A percentile compares a stretch with the other conserved stretches of the same genome.
These are phyloP conservation scores for Serendipita sp. DNA, from an alignment of 768 basidiomycete genomes.

Conservation along the genomic window DNA sequence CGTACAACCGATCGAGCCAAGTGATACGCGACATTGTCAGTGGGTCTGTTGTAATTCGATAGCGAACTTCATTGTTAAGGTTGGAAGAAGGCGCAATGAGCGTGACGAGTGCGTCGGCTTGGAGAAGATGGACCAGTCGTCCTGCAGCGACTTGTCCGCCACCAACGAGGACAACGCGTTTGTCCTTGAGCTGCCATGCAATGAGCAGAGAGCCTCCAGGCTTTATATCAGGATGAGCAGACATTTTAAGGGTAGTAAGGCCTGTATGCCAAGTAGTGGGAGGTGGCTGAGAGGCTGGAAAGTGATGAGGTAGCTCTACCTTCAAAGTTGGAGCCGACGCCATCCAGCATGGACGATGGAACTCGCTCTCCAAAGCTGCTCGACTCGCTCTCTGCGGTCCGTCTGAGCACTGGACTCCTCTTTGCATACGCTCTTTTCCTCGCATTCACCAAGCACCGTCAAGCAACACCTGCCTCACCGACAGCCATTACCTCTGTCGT, in stretches of 20 bases:
- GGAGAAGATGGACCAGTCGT: slow-evolving; percentile 72
- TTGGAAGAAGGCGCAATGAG: slow-evolving; percentile 58
- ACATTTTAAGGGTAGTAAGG: neutral
- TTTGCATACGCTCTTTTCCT: slow-evolving; percentile 12
- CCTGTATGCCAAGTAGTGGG: neutral
- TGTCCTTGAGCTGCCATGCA: slow-evolving; percentile 82
- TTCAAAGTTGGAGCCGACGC: neutral
- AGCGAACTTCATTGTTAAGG: slow-evolving; percentile 31
- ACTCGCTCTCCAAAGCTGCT: slow-evolving; percentile 1
- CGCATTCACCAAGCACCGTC: slow-evolving; percentile 8
- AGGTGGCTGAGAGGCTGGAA: neutral
- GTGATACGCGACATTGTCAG: slow-evolving; percentile 30
- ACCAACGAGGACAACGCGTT: slow-evolving; percentile 78
- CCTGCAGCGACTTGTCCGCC: slow-evolving; percentile 86
- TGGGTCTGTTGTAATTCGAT: slow-evolving; percentile 20
- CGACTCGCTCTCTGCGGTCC: neutral
- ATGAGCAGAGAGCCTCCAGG: slow-evolving; percentile 64
- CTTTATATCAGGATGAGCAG: neutral
- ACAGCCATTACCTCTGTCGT: slow-evolving; percentile 59
- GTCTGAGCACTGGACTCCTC: slow-evolving; percentile 14
- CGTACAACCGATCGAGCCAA: slow-evolving; percentile 55
- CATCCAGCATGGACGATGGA: slow-evolving; percentile 3
- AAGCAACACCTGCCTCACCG: slow-evolving; percentile 15
- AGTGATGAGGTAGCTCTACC: neutral
- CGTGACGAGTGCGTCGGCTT: slow-evolving; percentile 60